Evolutionary conservation across 176 grass and related monocot genomes (phyloP).

Genomic region (Musa itinerans): DNA sequence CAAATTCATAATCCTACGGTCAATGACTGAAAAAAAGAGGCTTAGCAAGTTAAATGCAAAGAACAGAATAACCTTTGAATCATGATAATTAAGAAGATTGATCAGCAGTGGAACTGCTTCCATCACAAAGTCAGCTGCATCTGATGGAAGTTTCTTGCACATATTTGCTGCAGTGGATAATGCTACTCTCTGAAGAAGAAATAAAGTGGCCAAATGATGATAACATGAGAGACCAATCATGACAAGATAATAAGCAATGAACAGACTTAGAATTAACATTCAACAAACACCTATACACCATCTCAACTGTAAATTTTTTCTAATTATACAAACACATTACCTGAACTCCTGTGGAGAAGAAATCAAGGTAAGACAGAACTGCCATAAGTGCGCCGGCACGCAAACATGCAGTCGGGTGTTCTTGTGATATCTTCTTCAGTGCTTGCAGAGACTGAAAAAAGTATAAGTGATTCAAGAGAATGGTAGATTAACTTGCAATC

Average conservation of each 20-base stretch:
- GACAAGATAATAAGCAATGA: neutral
- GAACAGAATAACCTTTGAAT: conserved; percentile 51
- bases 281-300: neutral
- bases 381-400: conserved; percentile 94
- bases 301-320: neutral
- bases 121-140: conserved; percentile 92
- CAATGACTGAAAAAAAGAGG: neutral
- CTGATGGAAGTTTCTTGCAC: conserved; percentile 86
- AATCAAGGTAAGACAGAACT: conserved; percentile 91
- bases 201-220: neutral
- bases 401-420: conserved; percentile 89
- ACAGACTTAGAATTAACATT: conserved; percentile 1
- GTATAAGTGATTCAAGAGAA: neutral
- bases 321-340: conserved; percentile 15
- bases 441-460: conserved; percentile 79
- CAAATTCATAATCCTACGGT: neutral
- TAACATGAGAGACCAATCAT: neutral
- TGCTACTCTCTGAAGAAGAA: conserved; percentile 60
- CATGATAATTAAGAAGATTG: conserved; percentile 84
- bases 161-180: conserved; percentile 89
- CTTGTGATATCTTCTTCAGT: conserved; percentile 89
- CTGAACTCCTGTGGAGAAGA: conserved; percentile 94
- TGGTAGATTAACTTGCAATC: neutral
- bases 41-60: neutral
- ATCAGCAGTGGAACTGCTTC: conserved; percentile 80